Percentiles rank a stretch among this genome's conserved stretches.
phyloP scores from a whole-genome alignment of 2,329 filamentous ascomycete species.

The Zymoseptoria tritici region DNA sequence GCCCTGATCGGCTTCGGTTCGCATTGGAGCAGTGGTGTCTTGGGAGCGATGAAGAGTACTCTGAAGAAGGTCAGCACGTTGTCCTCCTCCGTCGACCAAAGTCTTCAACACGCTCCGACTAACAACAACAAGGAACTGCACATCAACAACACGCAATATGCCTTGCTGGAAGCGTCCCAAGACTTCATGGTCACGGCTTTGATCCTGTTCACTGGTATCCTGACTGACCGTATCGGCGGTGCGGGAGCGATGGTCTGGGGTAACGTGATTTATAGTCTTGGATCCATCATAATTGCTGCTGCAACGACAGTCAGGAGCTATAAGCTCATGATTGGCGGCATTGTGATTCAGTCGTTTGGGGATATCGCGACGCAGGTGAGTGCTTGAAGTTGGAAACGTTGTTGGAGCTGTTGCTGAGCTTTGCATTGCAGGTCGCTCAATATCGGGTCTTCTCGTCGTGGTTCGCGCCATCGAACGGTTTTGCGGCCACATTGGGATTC shows the following conservation, averaged over 20 bases:
- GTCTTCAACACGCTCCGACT: too few species aligned
- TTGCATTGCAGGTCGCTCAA: conserved; percentile 42
- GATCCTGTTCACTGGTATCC: conserved; percentile 47
- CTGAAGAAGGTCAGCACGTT: conserved; percentile 54
- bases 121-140: conserved; percentile 35
- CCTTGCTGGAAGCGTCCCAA: conserved; percentile 52
- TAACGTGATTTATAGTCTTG: conserved; percentile 53
- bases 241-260: conserved; percentile 54
- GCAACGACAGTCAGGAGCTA: conserved; percentile 51
- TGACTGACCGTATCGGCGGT: conserved; percentile 54
- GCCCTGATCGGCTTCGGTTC: conserved; percentile 53
- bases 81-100: too few species aligned
- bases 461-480: conserved; percentile 56
- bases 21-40: conserved; percentile 54
- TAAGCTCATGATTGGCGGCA: conserved; percentile 53
- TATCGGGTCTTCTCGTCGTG: conserved; percentile 60
- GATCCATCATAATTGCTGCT: conserved; percentile 52
- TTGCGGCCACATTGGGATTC: conserved; percentile 54
- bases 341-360: conserved; percentile 50
- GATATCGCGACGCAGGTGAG: conserved; percentile 52
- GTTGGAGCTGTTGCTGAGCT: neutral
- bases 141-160: conserved; percentile 54
- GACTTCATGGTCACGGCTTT: conserved; percentile 55
- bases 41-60: conserved; percentile 54
- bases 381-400: too few species aligned